A percentile compares a stretch with the other conserved stretches of the same genome.
Evolutionary conservation across 2,329 filamentous ascomycete genomes (phyloP).

Genomic region (Aspergillus pseudotamarii): DNA sequence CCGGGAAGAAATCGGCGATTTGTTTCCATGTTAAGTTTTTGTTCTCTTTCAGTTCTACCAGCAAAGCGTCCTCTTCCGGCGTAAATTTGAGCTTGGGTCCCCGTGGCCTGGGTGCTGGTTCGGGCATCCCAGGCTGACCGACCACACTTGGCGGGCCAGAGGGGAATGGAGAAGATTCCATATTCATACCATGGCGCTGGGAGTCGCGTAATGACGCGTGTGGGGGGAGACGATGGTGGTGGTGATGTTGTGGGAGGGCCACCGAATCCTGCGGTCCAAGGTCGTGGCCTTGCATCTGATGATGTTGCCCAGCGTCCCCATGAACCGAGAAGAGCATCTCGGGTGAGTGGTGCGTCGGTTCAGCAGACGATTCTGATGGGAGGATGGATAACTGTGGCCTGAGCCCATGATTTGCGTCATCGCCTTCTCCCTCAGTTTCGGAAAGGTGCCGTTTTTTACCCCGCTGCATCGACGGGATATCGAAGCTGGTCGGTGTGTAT

Average conservation of each 20-base stretch:
- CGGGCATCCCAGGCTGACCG: slow-evolving; percentile 83
- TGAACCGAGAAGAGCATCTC: slow-evolving; percentile 41
- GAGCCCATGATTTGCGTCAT: slow-evolving; percentile 27
- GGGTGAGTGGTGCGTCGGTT: slow-evolving; percentile 33
- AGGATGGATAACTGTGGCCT: slow-evolving; percentile 38
- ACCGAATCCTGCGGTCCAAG: slow-evolving; percentile 45
- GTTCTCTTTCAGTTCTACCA: slow-evolving; percentile 91
- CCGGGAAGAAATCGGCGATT: slow-evolving; percentile 94
- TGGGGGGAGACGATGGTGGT: slow-evolving; percentile 79
- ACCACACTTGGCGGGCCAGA: slow-evolving; percentile 80
- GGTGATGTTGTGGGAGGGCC: slow-evolving; percentile 64
- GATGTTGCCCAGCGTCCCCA: slow-evolving; percentile 34
- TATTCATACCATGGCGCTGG: slow-evolving; percentile 63
- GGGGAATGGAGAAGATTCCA: slow-evolving; percentile 44
- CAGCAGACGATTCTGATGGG: slow-evolving; percentile 32
- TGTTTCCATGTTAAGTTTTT: slow-evolving; percentile 97
- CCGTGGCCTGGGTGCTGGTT: slow-evolving; percentile 75
- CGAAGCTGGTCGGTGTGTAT: slow-evolving; percentile 36
- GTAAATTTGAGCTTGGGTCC: slow-evolving; percentile 94
- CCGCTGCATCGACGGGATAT: slow-evolving; percentile 34
- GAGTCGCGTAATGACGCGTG: slow-evolving; percentile 68
- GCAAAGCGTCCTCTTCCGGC: slow-evolving; percentile 81
- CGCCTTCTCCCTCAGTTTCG: slow-evolving; percentile 32
- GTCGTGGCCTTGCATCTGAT: slow-evolving; percentile 30
- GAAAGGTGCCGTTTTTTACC: slow-evolving; percentile 39